phyloP scores from a whole-genome alignment of 345 rosid genomes.

The Microthlaspi erraticum region DNA sequence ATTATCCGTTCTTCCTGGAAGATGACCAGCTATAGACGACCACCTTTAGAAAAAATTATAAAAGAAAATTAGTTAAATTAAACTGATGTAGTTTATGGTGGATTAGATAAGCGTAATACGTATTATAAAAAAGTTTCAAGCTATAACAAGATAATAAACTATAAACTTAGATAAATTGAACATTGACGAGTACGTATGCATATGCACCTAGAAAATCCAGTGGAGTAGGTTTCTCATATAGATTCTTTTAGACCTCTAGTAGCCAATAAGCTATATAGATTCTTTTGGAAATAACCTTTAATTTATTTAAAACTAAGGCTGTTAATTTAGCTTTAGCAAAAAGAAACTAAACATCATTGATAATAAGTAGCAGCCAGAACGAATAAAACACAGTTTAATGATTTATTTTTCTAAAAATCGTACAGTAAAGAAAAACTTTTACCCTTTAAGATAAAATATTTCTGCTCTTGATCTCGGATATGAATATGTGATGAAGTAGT shows the following conservation, averaged over 20 bases:
- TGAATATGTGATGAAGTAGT: background rate
- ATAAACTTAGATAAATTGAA: conserved; percentile 15
- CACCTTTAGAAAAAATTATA: conserved; percentile 31
- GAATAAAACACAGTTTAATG: background rate
- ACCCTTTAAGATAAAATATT: background rate
- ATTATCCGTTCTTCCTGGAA: conserved; percentile 48
- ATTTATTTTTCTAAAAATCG: background rate
- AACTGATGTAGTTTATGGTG: background rate
- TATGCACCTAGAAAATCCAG: conserved; percentile 40
- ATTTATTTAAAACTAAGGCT: too few species aligned
- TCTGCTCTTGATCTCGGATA: conserved; percentile 10
- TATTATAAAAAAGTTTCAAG: conserved; percentile 15
- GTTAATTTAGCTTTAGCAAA: background rate
- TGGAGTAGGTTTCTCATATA: conserved; percentile 30
- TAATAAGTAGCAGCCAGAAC: background rate
- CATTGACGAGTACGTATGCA: conserved; percentile 36
- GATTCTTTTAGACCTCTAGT: conserved; percentile 19
- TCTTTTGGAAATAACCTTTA: too few species aligned
- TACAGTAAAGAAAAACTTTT: background rate
- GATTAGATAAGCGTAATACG: conserved; percentile 34
- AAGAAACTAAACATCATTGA: background rate
- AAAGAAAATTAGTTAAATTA: background rate
- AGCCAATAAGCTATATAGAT: conserved; percentile 11
- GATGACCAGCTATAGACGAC: conserved; percentile 51
- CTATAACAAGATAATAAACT: conserved; percentile 12